Conservation (phyloP, 306 rosid species). For the Ormosia semicastrata region DNA sequence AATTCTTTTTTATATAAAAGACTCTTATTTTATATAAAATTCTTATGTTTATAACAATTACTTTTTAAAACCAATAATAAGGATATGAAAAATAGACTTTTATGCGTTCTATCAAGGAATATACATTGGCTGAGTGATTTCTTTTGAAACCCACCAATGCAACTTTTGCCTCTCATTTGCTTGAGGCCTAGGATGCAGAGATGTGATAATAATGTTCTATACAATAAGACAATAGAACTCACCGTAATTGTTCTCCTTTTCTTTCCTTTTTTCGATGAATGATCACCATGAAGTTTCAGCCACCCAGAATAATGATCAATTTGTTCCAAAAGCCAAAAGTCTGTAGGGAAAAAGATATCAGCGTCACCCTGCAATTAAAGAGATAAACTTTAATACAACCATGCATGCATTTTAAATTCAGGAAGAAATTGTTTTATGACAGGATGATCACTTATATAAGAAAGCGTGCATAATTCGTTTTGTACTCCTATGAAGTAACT, state of each 20-base stretch:
- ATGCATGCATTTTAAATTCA: background rate
- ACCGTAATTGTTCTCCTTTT: slow-evolving; percentile 88
- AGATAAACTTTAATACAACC: background rate
- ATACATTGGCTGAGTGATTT: background rate
- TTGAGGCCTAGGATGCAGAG: background rate
- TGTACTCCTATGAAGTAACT: background rate
- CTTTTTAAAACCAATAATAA: background rate
- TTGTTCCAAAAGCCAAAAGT: slow-evolving; percentile 80
- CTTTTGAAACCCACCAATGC: background rate
- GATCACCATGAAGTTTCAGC: slow-evolving; percentile 50
- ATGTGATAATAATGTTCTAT: slow-evolving; percentile 1
- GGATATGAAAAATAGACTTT: background rate
- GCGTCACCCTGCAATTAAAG: slow-evolving; percentile 76
- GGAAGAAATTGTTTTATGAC: slow-evolving; percentile 6
- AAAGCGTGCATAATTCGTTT: background rate
- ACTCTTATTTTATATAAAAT: background rate
- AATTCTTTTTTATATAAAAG: background rate
- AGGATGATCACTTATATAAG: background rate
- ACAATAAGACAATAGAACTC: slow-evolving; percentile 30
- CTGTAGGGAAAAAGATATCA: slow-evolving; percentile 94
- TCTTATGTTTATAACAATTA: background rate
- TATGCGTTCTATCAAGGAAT: background rate
- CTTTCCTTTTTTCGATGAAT: slow-evolving; percentile 65
- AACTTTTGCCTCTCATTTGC: slow-evolving; percentile 2
- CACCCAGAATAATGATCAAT: slow-evolving; percentile 92